Evolutionary conservation across 1,139 yeast genomes (phyloP), one percentile per base, ranked within the genome.

Genomic region (Pneumocystis oryctolagi): DNA sequence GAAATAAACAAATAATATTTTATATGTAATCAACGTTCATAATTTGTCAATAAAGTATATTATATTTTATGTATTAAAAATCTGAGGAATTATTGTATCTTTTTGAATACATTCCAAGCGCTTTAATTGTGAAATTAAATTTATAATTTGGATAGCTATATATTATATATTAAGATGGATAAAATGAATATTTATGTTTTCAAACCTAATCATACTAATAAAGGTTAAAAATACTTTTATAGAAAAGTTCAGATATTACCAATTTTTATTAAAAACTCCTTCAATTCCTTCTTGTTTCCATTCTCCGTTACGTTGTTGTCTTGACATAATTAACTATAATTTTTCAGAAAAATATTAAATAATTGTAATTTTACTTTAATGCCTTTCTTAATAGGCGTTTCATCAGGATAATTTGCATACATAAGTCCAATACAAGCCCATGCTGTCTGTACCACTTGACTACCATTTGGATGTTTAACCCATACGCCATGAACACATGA

Each of bases 181-280:
- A 20, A 18, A 47, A 25, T 18, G 25, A 47, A 25, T 12, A 47
- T 25, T 25, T 9, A 47, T 47, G 4, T 47, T 9, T 47, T 39
- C 6, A 25, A 9, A 47, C 73, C 92, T 97, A 71, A 94, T 94
- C 97, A 78, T 68, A 65, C 65, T 60, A 37, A 60, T 62, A 55
- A 60, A 62, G 60, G 56, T 63, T 31, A 28, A 30, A 16, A 35
- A 32, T 12, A 18, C 12, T 9, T 53, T 9, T 34, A n/a, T 18
- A 16, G 16, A 18, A 31, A 3, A 57, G 18, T 35, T 9, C 12
- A 4, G 9, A 31, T 67, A 39, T n/a, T 61, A 69, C 70, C 83
- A 81, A 2, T 89, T 84, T 71, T 92, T 97, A 73, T 94, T 94
- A 78, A 94, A 94, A 0, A 92, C 97, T 61, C 99, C 99, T 74